Evolutionary conservation across 2,329 filamentous ascomycete genomes (phyloP).

Genomic region (Pseudogymnoascus sp.): DNA sequence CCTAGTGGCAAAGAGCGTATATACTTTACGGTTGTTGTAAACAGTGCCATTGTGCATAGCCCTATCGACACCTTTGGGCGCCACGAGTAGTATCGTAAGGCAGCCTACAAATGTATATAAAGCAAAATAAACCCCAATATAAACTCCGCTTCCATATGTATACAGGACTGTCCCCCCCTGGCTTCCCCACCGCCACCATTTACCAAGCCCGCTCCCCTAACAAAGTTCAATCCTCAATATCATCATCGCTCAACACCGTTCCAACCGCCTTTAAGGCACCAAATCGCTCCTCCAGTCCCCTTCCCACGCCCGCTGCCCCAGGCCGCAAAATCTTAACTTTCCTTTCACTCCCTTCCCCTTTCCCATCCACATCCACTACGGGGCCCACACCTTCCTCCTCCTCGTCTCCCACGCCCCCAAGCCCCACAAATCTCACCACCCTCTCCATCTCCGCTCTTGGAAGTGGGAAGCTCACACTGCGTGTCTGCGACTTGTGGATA

Average conservation of each 20-base stretch:
- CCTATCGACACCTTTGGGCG: background rate
- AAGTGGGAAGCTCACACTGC: slow-evolving; percentile 28
- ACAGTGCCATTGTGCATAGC: background rate
- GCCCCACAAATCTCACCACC: slow-evolving; percentile 28
- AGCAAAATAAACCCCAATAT: background rate
- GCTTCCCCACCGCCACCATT: background rate
- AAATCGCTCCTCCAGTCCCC: slow-evolving; percentile 13
- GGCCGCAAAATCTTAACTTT: slow-evolving; percentile 15
- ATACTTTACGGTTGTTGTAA: background rate
- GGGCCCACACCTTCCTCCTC: slow-evolving; percentile 37
- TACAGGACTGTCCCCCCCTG: background rate
- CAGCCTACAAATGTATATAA: background rate
- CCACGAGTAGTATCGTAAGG: background rate
- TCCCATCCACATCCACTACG: slow-evolving; percentile 31
- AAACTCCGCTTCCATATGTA: background rate
- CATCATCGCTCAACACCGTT: slow-evolving; percentile 71
- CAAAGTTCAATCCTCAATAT: slow-evolving; percentile 58
- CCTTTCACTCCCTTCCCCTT: slow-evolving; percentile 35
- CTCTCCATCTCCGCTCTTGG: slow-evolving; percentile 33
- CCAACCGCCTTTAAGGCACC: slow-evolving; percentile 38
- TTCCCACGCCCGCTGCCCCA: slow-evolving; percentile 17
- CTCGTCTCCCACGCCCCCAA: slow-evolving; percentile 34
- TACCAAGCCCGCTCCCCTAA: background rate
- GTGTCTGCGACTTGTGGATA: slow-evolving; percentile 47
- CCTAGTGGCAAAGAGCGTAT: background rate